Conservation (phyloP, 257 asterid species). For the Orobanche coerulescens region DNA sequence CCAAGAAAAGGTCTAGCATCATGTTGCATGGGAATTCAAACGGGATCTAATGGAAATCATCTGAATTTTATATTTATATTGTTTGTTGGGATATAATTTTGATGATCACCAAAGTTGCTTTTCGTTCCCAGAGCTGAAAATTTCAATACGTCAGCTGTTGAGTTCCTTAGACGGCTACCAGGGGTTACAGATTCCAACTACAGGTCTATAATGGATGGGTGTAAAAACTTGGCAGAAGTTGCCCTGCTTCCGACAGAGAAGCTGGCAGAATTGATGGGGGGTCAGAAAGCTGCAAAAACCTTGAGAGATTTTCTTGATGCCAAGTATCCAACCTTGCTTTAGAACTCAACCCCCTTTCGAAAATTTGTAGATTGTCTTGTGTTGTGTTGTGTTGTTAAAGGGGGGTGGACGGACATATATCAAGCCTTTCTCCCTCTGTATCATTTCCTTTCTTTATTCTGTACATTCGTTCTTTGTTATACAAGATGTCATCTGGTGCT, state of each 20-base stretch:
- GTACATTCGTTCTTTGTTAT: slow-evolving; percentile 8
- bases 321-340: slow-evolving; percentile 81
- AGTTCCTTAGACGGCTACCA: slow-evolving; percentile 83
- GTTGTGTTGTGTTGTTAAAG: not conserved
- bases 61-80: not conserved
- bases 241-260: slow-evolving; percentile 70
- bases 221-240: slow-evolving; percentile 73
- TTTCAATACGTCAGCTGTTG: slow-evolving; percentile 86
- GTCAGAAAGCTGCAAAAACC: slow-evolving; percentile 74
- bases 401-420: not conserved
- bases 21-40: not conserved
- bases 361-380: too few relatives aligned
- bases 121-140: slow-evolving; percentile 71
- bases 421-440: not conserved
- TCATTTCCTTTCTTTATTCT: not conserved
- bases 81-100: slow-evolving; percentile 3
- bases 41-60: not conserved
- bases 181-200: slow-evolving; percentile 93
- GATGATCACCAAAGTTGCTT: slow-evolving; percentile 4
- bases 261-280: slow-evolving; percentile 80
- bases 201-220: slow-evolving; percentile 76
- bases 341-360: too few relatives aligned
- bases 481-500: not conserved
- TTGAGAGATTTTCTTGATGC: slow-evolving; percentile 95
- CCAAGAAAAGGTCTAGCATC: not conserved